These are phyloP conservation scores for Penicillium steckii DNA, from an alignment of 495 filamentous ascomycete genomes.

Conservation along the genomic window DNA sequence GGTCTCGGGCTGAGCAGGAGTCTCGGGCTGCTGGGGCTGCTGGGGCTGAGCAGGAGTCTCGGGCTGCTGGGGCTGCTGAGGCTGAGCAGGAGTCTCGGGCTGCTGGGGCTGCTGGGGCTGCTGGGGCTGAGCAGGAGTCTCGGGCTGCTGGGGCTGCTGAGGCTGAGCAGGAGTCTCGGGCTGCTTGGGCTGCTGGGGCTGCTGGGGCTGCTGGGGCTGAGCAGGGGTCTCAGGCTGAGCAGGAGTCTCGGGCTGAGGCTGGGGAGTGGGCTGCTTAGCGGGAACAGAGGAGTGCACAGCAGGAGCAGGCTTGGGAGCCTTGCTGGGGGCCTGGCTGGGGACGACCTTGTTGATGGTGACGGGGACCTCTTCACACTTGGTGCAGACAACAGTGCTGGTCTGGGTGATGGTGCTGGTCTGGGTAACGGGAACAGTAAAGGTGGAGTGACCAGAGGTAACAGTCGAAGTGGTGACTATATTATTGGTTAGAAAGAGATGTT, in stretches of 20 bases:
- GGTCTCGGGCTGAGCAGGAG: conserved; percentile 6
- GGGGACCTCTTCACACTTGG: conserved; percentile 26
- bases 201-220: neutral
- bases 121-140: neutral
- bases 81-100: conserved; percentile 1
- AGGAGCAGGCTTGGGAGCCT: conserved; percentile 1
- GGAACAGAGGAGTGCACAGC: conserved; percentile 8
- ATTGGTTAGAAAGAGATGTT: conserved; percentile 12
- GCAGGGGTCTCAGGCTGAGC: conserved; percentile 3
- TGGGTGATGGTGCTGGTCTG: conserved; percentile 38
- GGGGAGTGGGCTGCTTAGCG: neutral
- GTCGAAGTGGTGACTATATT: conserved; percentile 30
- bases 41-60: conserved; percentile 7
- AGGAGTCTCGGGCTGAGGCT: neutral
- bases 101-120: neutral
- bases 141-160: neutral
- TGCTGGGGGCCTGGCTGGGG: conserved; percentile 3
- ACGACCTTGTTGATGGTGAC: conserved; percentile 29
- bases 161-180: conserved; percentile 3
- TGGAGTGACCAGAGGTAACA: conserved; percentile 32
- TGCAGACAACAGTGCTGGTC: conserved; percentile 32
- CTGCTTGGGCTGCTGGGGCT: neutral
- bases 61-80: neutral
- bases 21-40: no score
- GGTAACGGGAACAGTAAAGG: conserved; percentile 33